Evolutionary conservation across 352 stramenopile species (phyloP), one percentile per base, ranked within the genome.

Genomic region (Pythium rhizo-oryzae): DNA sequence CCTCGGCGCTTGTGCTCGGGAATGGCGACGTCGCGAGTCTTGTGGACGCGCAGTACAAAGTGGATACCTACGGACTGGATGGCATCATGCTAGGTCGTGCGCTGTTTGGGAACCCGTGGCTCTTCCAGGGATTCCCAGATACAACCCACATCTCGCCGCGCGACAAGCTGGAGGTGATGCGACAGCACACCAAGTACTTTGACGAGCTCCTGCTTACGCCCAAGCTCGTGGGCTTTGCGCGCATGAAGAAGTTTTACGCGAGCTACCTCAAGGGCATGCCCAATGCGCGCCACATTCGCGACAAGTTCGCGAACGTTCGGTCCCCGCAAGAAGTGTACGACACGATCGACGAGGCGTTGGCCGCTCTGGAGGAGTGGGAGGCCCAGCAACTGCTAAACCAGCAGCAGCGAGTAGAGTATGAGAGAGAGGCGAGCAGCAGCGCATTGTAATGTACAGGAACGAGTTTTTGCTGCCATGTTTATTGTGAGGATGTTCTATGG

Each of bases 211-310:
- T 94, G 39, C 46, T 16, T 60, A 79, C 44, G 23, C 83, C 79
- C 12, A 62, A 63, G 12, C 70, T 86, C 9, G 78, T 89, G n/a
- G 71, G 80, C 1, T 93, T 94, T 30, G 60, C 81, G 4, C 82
- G 84, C 24, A 90, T 94, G 80, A 90, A 88, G 50, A 94, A 94
- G 59, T 92, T 93, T 49, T 94, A 90, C 44, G 71, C 77, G 6
- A 81, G 78, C 44, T 94, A 94, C 44, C 67, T 94, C 18, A 90
- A 86, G 69, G 86, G 86, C 0, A 76, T 93, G 25, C 86, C 84
- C 18, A 89, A 92, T 39, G 84, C 79, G 6, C 84, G 85, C n/a
- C 71, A 86, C 25, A 59, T 94, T 52, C 80, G 82, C 23, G 84
- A 94, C 59, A 70, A 69, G 47, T 81, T 94, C 56, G 69, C 72